phyloP scores from a whole-genome alignment of 2,329 filamentous ascomycete species.

The Botrytis deweyae region DNA sequence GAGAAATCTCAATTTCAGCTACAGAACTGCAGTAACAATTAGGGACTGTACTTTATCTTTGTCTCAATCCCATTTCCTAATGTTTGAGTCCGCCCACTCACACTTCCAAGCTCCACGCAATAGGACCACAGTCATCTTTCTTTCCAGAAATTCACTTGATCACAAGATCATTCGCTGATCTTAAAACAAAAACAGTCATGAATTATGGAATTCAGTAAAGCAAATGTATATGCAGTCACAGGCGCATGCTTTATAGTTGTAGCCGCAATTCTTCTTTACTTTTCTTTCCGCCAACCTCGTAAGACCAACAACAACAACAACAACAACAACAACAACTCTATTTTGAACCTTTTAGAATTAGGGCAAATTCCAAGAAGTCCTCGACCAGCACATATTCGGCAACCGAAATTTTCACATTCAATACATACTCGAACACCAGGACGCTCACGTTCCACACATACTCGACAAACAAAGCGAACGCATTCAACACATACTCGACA shows the following conservation, averaged over 20 bases:
- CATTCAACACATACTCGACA: background rate
- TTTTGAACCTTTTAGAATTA: background rate
- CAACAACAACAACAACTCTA: background rate
- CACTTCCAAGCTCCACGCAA: background rate
- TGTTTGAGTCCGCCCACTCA: background rate
- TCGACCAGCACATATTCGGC: background rate
- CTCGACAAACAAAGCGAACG: background rate
- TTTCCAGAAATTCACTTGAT: background rate
- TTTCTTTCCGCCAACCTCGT: background rate
- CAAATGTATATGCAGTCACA: background rate
- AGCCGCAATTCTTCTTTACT: background rate
- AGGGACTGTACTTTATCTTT: background rate
- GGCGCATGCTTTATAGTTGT: conserved; percentile 6
- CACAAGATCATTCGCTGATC: background rate
- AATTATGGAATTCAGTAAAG: background rate
- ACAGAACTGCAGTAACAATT: background rate
- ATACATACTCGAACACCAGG: background rate
- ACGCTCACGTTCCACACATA: background rate
- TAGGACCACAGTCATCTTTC: background rate
- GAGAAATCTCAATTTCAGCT: background rate
- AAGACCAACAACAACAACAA: background rate
- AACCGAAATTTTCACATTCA: background rate
- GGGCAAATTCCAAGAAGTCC: background rate
- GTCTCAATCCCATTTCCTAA: background rate
- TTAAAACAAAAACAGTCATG: background rate